These are phyloP conservation scores for Chrysochromulina tobinii DNA, from an alignment of 78 protist genomes.

Conservation along the genomic window DNA sequence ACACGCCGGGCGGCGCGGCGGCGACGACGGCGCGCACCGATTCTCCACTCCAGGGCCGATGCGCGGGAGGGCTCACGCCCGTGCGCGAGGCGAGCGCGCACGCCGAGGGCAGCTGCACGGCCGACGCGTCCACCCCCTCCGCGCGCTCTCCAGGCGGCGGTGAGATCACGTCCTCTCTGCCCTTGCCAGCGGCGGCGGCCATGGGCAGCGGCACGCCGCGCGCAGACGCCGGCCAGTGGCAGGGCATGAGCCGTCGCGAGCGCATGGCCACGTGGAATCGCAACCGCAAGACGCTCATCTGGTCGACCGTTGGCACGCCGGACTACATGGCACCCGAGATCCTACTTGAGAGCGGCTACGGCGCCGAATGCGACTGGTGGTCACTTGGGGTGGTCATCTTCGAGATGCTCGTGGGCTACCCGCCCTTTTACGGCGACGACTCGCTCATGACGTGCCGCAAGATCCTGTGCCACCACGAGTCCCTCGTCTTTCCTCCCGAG, in stretches of 20 bases:
- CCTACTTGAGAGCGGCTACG: constrained; percentile 50
- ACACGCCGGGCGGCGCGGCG: background rate
- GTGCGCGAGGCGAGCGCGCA: background rate
- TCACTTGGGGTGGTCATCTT: constrained; percentile 77
- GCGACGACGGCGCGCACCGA: background rate
- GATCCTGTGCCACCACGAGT: constrained; percentile 57
- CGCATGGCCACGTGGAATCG: background rate
- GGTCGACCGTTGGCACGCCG: constrained; percentile 34
- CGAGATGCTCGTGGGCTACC: constrained; percentile 80
- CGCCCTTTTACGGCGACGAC: constrained; percentile 76
- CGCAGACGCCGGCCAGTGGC: background rate
- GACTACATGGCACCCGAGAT: constrained; percentile 87
- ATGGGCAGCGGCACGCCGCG: too few relatives aligned
- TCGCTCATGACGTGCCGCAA: constrained; percentile 60
- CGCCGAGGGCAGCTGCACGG: background rate
- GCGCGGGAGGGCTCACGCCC: background rate
- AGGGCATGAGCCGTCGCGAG: background rate
- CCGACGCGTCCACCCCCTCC: background rate
- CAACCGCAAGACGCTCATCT: background rate
- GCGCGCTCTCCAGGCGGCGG: background rate
- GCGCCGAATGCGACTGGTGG: constrained; percentile 80
- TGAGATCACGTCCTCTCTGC: too few relatives aligned
- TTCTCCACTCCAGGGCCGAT: background rate
- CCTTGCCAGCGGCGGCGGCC: too few relatives aligned
- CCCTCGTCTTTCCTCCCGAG: constrained; percentile 55